Conservation (phyloP, 768 basidiomycete species). For the Infundibulicybe gibba region DNA sequence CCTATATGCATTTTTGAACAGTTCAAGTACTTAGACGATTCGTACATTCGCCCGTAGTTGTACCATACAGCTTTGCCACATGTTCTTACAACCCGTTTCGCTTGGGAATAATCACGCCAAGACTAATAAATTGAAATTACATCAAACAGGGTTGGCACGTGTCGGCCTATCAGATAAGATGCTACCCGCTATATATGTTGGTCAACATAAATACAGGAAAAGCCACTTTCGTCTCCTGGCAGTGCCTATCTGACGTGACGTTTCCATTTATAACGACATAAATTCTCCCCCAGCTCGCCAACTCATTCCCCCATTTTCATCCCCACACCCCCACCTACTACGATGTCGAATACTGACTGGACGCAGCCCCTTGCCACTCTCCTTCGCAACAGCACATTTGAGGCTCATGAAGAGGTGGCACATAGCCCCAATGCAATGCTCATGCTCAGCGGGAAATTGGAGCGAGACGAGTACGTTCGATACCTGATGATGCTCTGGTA, state of each 20-base stretch:
- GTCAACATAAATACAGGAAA: no score
- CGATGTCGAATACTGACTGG: constrained; percentile 34
- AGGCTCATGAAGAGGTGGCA: constrained; percentile 57
- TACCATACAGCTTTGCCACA: no score
- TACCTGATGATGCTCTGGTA: constrained; percentile 80
- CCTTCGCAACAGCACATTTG: constrained; percentile 40
- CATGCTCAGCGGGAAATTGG: constrained; percentile 55
- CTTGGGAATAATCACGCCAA: no score
- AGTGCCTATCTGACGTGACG: no score
- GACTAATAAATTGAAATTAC: no score
- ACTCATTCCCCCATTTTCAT: constrained; percentile 6
- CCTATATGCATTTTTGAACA: constrained; percentile 7
- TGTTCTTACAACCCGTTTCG: no score
- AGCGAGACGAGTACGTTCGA: constrained; percentile 61
- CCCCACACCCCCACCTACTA: constrained; percentile 16
- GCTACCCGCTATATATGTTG: no score
- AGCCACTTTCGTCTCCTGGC: no score
- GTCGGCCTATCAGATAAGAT: no score
- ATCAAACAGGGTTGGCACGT: no score
- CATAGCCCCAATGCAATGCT: constrained; percentile 54
- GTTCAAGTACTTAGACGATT: no score
- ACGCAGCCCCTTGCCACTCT: constrained; percentile 42
- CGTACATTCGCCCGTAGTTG: no score
- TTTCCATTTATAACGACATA: constrained; percentile 1
- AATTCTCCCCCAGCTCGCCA: constrained; percentile 6